These are phyloP conservation scores for Exophiala spinifera DNA, from an alignment of 2,329 filamentous ascomycete genomes.

Conservation along the genomic window DNA sequence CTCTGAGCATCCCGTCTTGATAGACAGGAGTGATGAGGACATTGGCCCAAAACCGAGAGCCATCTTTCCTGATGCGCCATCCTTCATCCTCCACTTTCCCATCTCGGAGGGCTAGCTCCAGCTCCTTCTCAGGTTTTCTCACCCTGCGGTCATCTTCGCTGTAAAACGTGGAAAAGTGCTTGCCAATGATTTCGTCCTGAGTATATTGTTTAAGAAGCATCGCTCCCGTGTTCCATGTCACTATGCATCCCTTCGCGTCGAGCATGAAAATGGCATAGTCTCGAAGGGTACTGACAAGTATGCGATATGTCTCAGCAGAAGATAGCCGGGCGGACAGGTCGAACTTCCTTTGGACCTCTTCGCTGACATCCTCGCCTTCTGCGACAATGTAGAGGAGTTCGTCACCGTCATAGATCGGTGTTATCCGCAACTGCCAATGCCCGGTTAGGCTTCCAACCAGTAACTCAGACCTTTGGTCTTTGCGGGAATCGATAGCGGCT, in stretches of 20 bases:
- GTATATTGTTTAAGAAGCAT: slow-evolving; percentile 56
- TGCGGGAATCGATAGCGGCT: slow-evolving; percentile 37
- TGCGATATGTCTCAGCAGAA: slow-evolving; percentile 56
- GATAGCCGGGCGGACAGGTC: slow-evolving; percentile 45
- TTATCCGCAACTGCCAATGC: slow-evolving; percentile 39
- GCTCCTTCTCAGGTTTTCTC: slow-evolving; percentile 52
- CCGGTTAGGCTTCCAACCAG: slow-evolving; percentile 27
- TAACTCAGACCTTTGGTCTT: slow-evolving; percentile 37
- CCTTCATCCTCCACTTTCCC: slow-evolving; percentile 60
- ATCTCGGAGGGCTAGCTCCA: slow-evolving; percentile 53
- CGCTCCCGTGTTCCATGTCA: slow-evolving; percentile 59
- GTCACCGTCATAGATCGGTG: slow-evolving; percentile 43
- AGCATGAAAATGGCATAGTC: slow-evolving; percentile 64
- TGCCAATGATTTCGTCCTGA: slow-evolving; percentile 54
- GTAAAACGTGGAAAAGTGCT: slow-evolving; percentile 59
- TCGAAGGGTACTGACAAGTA: slow-evolving; percentile 59
- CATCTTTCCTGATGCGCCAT: slow-evolving; percentile 59
- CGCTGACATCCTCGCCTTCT: slow-evolving; percentile 41
- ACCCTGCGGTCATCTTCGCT: slow-evolving; percentile 48
- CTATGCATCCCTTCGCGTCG: slow-evolving; percentile 53
- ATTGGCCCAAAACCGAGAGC: slow-evolving; percentile 60
- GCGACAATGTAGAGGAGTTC: slow-evolving; percentile 43
- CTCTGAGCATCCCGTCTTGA: slow-evolving; percentile 51
- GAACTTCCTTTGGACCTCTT: slow-evolving; percentile 27
- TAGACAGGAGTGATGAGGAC: slow-evolving; percentile 58